Base-by-base conservation (phyloP, 352 stramenopile genomes). In the Halophytophthora batemanensis region DNA sequence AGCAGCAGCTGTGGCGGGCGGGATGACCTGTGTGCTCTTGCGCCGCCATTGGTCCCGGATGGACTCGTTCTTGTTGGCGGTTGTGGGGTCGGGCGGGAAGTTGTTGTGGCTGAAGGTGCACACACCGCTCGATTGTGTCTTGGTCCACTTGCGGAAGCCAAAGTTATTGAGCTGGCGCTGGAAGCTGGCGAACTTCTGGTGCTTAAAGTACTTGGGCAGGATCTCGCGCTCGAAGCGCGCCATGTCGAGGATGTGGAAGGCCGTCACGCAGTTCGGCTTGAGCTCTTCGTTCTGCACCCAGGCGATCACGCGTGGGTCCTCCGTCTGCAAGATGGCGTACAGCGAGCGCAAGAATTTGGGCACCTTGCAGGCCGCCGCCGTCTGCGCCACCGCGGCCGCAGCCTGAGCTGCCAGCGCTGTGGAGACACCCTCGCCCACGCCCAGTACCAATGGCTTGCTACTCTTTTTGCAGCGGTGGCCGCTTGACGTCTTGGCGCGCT, bases 191-290 rank as follows among this genome's bases (percentile, higher is more conserved):
- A 96, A 98, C 53, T 91, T 96, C 40, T 76, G 73, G 59, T 98
- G 89, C 51, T 97, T 97, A 56, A 98, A 98, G 68, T 97, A 98
- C 50, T 90, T 87, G 17, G 91, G 87, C 15, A 98, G 66, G 22
- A 98, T 73, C 53, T 94, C 76, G 17, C 74, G 54, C 71, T 98
- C 88, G 31, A 98, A 88, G 53, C 77, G 73, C 1, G 67, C 50
- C 65, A 86, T 78, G 48, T 80, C 69, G 13, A 91, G 72, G 59
- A 93, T 90, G 50, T 90, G 76, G 56, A 93, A 92, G 22, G 80
- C 76, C 44, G 74, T 59, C 45, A 68, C 40, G 44, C 69, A 56
- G 53, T 86, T 82, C 12, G 79, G 68, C 64, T 71, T 74, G 25
- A 90, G 70, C 44, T 82, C 71, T 3, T 76, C 48, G 65, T 92